Evolutionary conservation across 2,329 filamentous ascomycete genomes (phyloP).

Genomic region (Colletotrichum camelliae): DNA sequence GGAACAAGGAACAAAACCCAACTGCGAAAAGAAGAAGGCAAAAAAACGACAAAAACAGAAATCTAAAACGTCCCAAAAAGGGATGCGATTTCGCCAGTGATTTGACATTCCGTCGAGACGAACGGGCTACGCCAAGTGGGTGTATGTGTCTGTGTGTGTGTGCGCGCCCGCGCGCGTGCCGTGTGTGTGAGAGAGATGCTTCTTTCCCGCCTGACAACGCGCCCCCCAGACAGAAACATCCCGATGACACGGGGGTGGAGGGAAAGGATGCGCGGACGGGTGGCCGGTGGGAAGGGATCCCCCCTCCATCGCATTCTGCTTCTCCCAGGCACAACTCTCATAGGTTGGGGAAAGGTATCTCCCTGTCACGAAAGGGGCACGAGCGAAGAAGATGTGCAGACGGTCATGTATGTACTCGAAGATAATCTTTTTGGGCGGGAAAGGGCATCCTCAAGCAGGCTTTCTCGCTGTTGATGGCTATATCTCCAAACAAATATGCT

Average conservation of each 20-base stretch:
- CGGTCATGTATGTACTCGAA: background rate
- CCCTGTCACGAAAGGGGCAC: background rate
- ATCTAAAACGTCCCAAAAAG: slow-evolving; percentile 6
- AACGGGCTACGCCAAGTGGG: slow-evolving; percentile 2
- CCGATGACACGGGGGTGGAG: background rate
- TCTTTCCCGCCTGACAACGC: slow-evolving; percentile 2
- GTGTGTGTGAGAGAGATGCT: background rate
- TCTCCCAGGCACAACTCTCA: background rate
- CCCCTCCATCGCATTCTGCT: background rate
- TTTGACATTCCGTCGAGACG: slow-evolving; percentile 17
- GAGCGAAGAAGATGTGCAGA: background rate
- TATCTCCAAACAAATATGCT: slow-evolving; percentile 7
- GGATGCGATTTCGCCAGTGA: background rate
- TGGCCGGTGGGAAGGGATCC: background rate
- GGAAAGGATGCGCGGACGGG: background rate
- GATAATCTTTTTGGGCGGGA: background rate
- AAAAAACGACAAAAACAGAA: background rate
- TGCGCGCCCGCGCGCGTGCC: background rate
- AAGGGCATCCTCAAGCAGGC: background rate
- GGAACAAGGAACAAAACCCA: background rate
- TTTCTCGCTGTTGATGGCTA: background rate
- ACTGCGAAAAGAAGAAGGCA: background rate
- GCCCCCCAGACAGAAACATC: slow-evolving; percentile 13
- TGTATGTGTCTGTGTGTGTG: background rate
- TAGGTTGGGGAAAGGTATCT: background rate